A percentile compares a stretch with the other conserved stretches of the same genome.
These are phyloP conservation scores for Apiospora arundinis DNA, from an alignment of 2,329 filamentous ascomycete species.

Conservation along the genomic window DNA sequence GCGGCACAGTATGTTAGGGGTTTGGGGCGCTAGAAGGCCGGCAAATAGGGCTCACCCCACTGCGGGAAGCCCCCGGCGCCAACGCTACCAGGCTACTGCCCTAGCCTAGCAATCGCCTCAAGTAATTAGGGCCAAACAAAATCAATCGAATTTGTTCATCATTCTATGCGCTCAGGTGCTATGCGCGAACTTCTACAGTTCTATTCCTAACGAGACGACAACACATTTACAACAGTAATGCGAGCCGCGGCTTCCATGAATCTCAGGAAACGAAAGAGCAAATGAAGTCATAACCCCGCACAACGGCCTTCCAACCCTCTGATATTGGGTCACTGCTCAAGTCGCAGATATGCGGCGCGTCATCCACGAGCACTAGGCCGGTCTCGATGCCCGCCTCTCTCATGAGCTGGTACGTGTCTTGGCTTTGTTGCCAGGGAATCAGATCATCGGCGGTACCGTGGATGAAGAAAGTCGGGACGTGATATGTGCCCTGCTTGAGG, in stretches of 20 bases:
- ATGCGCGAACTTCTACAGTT: too few relatives aligned
- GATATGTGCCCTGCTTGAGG: constrained; percentile 33
- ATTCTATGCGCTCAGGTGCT: too few relatives aligned
- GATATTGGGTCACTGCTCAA: constrained; percentile 23
- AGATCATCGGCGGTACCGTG: constrained; percentile 38
- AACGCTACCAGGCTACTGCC: too few relatives aligned
- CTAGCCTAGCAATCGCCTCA: too few relatives aligned
- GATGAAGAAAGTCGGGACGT: constrained; percentile 39
- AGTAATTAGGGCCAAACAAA: too few relatives aligned
- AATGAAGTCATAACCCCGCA: constrained; percentile 24
- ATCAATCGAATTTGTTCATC: too few relatives aligned
- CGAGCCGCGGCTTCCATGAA: too few relatives aligned
- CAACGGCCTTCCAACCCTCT: constrained; percentile 22
- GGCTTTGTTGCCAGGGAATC: constrained; percentile 35
- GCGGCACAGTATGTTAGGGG: neutral
- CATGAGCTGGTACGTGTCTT: constrained; percentile 30
- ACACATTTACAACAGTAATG: too few relatives aligned
- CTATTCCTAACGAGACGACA: too few relatives aligned
- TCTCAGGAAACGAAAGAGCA: neutral
- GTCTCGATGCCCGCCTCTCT: constrained; percentile 24
- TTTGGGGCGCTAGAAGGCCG: too few relatives aligned
- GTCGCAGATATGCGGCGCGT: constrained; percentile 28
- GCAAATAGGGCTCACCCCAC: neutral
- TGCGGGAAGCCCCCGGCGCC: neutral
- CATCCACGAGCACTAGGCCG: constrained; percentile 26